These are phyloP conservation scores for Amanita pallidorosea DNA, from an alignment of 768 basidiomycete species.

Conservation along the genomic window DNA sequence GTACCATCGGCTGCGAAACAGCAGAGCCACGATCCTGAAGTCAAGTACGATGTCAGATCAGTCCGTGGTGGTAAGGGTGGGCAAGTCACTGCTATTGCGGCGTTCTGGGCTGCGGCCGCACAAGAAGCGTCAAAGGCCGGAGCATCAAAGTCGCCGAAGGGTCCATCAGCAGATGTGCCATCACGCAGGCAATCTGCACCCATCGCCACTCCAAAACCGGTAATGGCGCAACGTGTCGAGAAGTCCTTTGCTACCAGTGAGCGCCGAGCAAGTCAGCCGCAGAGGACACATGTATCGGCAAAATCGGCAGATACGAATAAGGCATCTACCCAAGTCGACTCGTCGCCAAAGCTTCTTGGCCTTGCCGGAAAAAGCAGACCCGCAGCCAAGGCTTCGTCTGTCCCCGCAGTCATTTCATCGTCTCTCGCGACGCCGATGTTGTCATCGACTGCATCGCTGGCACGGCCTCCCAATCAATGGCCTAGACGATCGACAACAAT, in stretches of 20 bases:
- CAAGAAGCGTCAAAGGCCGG: neutral
- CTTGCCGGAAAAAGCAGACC: slow-evolving; percentile 16
- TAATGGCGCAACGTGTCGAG: neutral
- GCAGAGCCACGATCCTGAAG: slow-evolving; percentile 33
- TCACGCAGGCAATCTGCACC: neutral
- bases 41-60: slow-evolving; percentile 64
- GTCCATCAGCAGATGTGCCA: neutral
- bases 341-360: slow-evolving; percentile 9
- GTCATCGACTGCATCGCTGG: slow-evolving; percentile 70
- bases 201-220: neutral
- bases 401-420: slow-evolving; percentile 59
- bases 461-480: slow-evolving; percentile 25
- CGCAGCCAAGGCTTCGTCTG: slow-evolving; percentile 50
- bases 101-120: slow-evolving; percentile 59
- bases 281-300: neutral
- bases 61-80: slow-evolving; percentile 73
- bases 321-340: neutral
- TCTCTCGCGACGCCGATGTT: slow-evolving; percentile 65
- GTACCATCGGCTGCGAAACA: slow-evolving; percentile 16
- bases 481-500: neutral
- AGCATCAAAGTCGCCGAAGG: neutral
- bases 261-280: neutral
- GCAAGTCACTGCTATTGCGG: slow-evolving; percentile 59
- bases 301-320: neutral
- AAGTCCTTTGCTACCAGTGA: neutral